These are phyloP conservation scores for Curvularia verruculosa DNA, from an alignment of 2,329 filamentous ascomycete species.

Conservation along the genomic window DNA sequence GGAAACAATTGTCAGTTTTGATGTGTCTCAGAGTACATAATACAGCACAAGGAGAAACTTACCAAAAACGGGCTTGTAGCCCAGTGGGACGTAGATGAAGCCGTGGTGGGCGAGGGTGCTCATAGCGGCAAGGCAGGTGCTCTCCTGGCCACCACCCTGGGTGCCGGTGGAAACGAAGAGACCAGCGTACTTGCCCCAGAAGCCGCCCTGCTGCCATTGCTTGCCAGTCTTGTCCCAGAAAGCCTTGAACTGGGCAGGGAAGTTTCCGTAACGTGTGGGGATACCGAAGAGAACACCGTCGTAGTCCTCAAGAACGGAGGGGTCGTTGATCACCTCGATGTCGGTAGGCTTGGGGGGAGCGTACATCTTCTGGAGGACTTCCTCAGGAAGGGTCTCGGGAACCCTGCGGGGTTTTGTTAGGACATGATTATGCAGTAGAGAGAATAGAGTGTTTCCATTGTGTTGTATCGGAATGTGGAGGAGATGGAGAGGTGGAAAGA, in stretches of 20 bases:
- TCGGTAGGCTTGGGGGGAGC: conserved; percentile 76
- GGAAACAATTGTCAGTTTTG: conserved; percentile 3
- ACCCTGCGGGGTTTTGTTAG: conserved; percentile 58
- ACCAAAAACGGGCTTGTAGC: conserved; percentile 80
- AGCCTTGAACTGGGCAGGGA: conserved; percentile 92
- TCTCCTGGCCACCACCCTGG: conserved; percentile 87
- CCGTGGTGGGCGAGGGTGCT: conserved; percentile 91
- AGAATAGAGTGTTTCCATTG: background rate
- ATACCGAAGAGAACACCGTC: conserved; percentile 93
- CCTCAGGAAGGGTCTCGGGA: conserved; percentile 81
- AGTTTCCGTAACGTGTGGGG: conserved; percentile 95
- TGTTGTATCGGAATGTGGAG: background rate
- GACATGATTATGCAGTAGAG: background rate
- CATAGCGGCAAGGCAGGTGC: conserved; percentile 79
- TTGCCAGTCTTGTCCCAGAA: conserved; percentile 91
- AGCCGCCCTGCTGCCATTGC: conserved; percentile 80
- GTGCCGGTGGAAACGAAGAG: conserved; percentile 88
- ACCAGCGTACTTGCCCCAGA: conserved; percentile 87
- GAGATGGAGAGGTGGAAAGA: background rate
- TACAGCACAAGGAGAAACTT: conserved; percentile 2
- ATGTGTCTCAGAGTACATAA: too few relatives aligned
- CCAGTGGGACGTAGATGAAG: conserved; percentile 93
- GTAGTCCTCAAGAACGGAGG: conserved; percentile 71
- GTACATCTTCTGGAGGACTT: conserved; percentile 89
- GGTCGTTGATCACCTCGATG: conserved; percentile 66